Evolutionary conservation across 192 early-diverging fungal genomes (phyloP), one percentile per base, ranked within the genome.

Genomic region (Podila epigama): DNA sequence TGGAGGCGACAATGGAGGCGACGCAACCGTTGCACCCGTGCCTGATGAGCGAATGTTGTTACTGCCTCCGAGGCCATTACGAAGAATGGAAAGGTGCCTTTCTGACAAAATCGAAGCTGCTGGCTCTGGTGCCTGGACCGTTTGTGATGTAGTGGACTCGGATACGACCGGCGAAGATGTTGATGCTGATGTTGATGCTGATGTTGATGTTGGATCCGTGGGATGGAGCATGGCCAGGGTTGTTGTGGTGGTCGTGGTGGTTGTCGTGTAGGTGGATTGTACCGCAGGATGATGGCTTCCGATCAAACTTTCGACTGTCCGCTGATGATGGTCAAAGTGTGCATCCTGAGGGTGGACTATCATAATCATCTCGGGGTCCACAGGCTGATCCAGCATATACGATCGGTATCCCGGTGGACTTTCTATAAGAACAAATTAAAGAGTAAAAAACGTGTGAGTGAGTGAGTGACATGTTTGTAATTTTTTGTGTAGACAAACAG

Each of bases 371-470:
- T 56, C 59, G 8, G 53, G 13, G 15, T 75, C 71, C 7, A 53
- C 40, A 28, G 71, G 71, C 36, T 66, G 64, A 22, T 75, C 71
- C 34, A 67, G 28, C 53, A 68, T 62, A 29, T 75, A 67, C 0
- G 71, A 32, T 22, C 42, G 42, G 53, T 75, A 75, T 28, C 48
- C 64, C 13, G 71, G 71, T 32, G 71, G 71, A 29, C 71, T 20
- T 18, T 28, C 71, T 71, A 63, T 52, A 53, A 1, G 32, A 3
- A 5, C 4, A 10, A 42, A 9, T 11, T 18, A 51, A 42, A 22
- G 33, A 33, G 36, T 22, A 27, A 25, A 52, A 59, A 9, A 28
- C n/a, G 20, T 12, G 36, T n/a, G n/a, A n/a, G n/a, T 57, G 13
- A 31, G 34, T 32, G 7, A 31, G 29, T 56, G 7, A 16, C 34